Evolutionary conservation across 2,329 filamentous ascomycete genomes (phyloP).

Genomic region (Colletotrichum sp.): DNA sequence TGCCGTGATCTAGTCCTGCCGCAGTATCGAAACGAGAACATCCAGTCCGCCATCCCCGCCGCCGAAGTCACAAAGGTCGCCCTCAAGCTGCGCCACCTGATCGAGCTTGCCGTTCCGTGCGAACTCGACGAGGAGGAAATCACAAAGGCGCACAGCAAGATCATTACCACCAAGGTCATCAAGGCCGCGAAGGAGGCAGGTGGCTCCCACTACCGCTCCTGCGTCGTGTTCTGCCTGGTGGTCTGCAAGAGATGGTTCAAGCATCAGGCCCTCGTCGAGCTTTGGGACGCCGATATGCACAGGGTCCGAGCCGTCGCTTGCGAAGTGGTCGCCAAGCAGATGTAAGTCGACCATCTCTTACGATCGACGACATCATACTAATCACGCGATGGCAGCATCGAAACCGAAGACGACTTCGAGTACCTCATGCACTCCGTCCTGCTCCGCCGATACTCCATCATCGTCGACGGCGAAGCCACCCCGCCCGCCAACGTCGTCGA

Average conservation of each 20-base stretch:
- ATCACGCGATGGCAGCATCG: conserved; percentile 65
- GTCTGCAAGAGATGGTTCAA: conserved; percentile 77
- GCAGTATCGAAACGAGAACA: conserved; percentile 58
- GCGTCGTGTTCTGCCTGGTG: conserved; percentile 84
- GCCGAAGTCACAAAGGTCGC: conserved; percentile 88
- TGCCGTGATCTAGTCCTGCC: conserved; percentile 63
- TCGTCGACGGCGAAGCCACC: conserved; percentile 74
- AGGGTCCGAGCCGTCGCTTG: conserved; percentile 80
- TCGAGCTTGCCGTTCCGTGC: conserved; percentile 88
- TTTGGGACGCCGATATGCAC: conserved; percentile 92
- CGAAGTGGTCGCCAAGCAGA: conserved; percentile 87
- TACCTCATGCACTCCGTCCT: conserved; percentile 84
- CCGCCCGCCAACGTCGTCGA: conserved; percentile 87
- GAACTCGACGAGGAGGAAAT: conserved; percentile 81
- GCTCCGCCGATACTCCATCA: conserved; percentile 85
- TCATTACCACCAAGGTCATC: conserved; percentile 84
- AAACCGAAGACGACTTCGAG: conserved; percentile 77
- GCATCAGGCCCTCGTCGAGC: conserved; percentile 77
- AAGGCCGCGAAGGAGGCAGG: conserved; percentile 83
- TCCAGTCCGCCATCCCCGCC: conserved; percentile 73
- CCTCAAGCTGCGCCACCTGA: conserved; percentile 85
- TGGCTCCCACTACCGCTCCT: conserved; percentile 73
- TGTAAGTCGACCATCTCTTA: conserved; percentile 29
- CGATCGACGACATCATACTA: background rate
- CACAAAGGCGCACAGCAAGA: conserved; percentile 79